Evolutionary conservation across 176 grass and related monocot species (phyloP).

Genomic region (Lolium multiflorum): DNA sequence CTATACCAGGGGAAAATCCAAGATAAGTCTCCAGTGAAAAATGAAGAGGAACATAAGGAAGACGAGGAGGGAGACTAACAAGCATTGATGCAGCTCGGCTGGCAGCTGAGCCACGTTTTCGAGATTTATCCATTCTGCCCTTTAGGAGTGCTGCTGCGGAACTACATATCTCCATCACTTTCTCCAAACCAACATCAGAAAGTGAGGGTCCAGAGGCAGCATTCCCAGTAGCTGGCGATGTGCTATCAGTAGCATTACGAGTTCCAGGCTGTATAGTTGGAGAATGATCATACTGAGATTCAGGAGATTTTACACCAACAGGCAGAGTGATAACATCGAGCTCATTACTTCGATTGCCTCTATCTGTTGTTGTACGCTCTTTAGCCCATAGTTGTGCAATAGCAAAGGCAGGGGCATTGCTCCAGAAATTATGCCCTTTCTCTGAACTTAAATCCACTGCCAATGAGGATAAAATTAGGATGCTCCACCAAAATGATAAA

Average conservation of each 20-base stretch:
- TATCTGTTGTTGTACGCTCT: conserved; percentile 46
- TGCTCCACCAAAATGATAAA: neutral
- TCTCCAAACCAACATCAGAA: conserved; percentile 64
- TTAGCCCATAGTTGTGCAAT: conserved; percentile 86
- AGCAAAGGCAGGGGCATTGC: conserved; percentile 68
- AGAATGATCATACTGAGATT: conserved; percentile 42
- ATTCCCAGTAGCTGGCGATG: conserved; percentile 47
- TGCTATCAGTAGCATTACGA: conserved; percentile 22
- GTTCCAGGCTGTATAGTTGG: conserved; percentile 37
- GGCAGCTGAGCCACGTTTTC: conserved; percentile 69
- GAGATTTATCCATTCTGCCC: conserved; percentile 68
- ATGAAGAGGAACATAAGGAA: conserved; percentile 27
- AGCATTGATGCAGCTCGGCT: conserved; percentile 84
- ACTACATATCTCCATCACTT: conserved; percentile 73
- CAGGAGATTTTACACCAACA: conserved; percentile 78
- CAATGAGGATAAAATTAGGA: conserved; percentile 35
- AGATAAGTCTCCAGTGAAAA: neutral
- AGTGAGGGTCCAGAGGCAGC: conserved; percentile 41
- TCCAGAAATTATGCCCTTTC: conserved; percentile 59
- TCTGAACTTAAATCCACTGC: conserved; percentile 53
- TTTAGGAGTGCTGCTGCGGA: conserved; percentile 74
- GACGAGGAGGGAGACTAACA: conserved; percentile 50
- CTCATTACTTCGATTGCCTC: conserved; percentile 51
- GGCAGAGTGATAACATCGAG: conserved; percentile 68
- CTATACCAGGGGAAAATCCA: conserved; percentile 11